Conservation (phyloP, 805 yeast genomes). For the Candida ascalaphidarum region DNA sequence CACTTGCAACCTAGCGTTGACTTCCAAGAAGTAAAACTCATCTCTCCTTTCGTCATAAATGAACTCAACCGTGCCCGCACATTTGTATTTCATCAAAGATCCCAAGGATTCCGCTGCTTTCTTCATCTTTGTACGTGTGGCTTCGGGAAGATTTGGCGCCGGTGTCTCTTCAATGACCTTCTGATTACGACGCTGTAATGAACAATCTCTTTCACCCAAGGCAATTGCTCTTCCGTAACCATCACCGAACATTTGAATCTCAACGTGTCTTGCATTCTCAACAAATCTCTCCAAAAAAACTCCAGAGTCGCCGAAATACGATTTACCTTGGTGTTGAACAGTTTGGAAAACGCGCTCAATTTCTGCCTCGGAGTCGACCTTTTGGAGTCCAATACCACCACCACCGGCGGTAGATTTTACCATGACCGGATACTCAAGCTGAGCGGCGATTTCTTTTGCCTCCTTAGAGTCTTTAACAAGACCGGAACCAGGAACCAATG, state of each 20-base stretch:
- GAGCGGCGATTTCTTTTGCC: constrained; percentile 67
- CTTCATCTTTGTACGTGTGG: constrained; percentile 68
- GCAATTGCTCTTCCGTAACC: constrained; percentile 92
- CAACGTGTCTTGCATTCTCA: constrained; percentile 93
- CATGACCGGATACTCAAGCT: constrained; percentile 85
- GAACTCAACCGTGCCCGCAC: constrained; percentile 97
- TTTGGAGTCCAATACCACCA: constrained; percentile 96
- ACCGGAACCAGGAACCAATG: constrained; percentile 96
- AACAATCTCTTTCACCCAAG: constrained; percentile 95
- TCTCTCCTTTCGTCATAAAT: constrained; percentile 82
- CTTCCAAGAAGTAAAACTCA: constrained; percentile 91
- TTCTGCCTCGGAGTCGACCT: constrained; percentile 77
- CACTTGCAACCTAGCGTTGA: constrained; percentile 92
- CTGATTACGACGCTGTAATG: constrained; percentile 94
- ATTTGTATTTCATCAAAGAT: constrained; percentile 76
- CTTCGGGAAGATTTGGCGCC: constrained; percentile 84
- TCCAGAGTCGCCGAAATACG: constrained; percentile 92
- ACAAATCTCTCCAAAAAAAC: constrained; percentile 93
- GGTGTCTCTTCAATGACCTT: constrained; percentile 97
- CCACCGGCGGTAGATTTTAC: constrained; percentile 98
- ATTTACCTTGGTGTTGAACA: constrained; percentile 88
- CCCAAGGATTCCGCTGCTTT: constrained; percentile 80
- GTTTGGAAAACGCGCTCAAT: constrained; percentile 80
- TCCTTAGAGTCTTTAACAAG: constrained; percentile 63
- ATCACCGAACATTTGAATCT: constrained; percentile 94